A percentile compares a stretch with the other conserved stretches of the same genome.
These are phyloP conservation scores for Drechslerella stenobrocha DNA, from an alignment of 2,329 filamentous ascomycete species.

Conservation along the genomic window DNA sequence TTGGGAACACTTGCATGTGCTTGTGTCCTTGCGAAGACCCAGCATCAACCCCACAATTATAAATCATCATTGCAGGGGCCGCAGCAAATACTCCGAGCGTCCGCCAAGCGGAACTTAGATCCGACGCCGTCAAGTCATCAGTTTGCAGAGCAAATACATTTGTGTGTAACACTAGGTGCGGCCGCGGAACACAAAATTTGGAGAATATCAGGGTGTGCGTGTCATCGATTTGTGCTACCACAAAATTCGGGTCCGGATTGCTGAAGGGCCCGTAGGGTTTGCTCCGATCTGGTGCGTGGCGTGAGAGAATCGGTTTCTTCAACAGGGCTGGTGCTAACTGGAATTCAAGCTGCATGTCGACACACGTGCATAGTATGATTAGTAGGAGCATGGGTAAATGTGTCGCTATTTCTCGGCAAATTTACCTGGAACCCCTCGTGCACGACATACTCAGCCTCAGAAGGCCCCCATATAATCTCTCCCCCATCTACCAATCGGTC, in stretches of 20 bases:
- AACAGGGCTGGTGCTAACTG: conserved; percentile 49
- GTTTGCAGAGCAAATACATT: conserved; percentile 56
- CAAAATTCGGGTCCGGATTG: conserved; percentile 54
- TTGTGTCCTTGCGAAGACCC: conserved; percentile 59
- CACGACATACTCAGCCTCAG: too few relatives aligned
- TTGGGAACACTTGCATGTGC: conserved; percentile 58
- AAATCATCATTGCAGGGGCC: conserved; percentile 56
- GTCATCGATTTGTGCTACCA: conserved; percentile 52
- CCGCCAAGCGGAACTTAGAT: conserved; percentile 56
- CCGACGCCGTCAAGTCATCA: conserved; percentile 55
- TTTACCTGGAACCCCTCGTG: too few relatives aligned
- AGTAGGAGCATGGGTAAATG: too few relatives aligned
- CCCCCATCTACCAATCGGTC: too few relatives aligned
- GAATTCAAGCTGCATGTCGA: conserved; percentile 53
- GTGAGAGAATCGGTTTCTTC: conserved; percentile 50
- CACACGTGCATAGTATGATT: too few relatives aligned
- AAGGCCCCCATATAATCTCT: too few relatives aligned
- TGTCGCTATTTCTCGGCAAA: too few relatives aligned
- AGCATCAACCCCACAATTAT: conserved; percentile 58
- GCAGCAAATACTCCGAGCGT: conserved; percentile 53
- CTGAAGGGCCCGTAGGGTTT: conserved; percentile 52
- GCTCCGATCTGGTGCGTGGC: conserved; percentile 52
- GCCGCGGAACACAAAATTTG: conserved; percentile 55
- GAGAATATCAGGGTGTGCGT: conserved; percentile 55
- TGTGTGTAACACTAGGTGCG: conserved; percentile 57